Evolutionary conservation across 345 rosid genomes (phyloP).

Genomic region (Aquilaria malaccensis): DNA sequence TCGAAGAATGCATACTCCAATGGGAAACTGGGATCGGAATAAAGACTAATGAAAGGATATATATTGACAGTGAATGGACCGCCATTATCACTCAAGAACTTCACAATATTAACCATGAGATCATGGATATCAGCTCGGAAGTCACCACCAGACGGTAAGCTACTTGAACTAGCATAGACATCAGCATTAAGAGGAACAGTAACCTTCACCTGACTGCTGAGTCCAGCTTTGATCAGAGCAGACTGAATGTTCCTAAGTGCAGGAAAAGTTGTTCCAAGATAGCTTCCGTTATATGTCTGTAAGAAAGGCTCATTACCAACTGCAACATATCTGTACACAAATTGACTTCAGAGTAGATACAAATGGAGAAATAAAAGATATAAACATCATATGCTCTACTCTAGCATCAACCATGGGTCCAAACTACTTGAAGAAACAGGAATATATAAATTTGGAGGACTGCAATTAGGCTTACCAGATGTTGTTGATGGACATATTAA

Average conservation of each 20-base stretch:
- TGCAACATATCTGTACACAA: slow-evolving; percentile 73
- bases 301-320: slow-evolving; percentile 95
- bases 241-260: slow-evolving; percentile 74
- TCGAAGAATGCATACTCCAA: slow-evolving; percentile 88
- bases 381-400: no score
- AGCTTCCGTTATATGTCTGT: slow-evolving; percentile 68
- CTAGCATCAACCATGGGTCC: no score
- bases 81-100: slow-evolving; percentile 58
- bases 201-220: slow-evolving; percentile 63
- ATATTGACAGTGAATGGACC: slow-evolving; percentile 84
- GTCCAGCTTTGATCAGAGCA: slow-evolving; percentile 76
- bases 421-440: no score
- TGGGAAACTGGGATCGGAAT: slow-evolving; percentile 65
- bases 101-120: slow-evolving; percentile 65
- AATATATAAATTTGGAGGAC: no score
- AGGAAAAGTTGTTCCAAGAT: slow-evolving; percentile 55
- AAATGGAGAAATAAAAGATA: no score
- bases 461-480: no score
- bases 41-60: slow-evolving; percentile 91
- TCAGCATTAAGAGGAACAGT: slow-evolving; percentile 87
- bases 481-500: no score
- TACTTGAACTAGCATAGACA: slow-evolving; percentile 42
- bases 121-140: slow-evolving; percentile 77
- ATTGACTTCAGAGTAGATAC: no score
- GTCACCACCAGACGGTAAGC: slow-evolving; percentile 76